Base-by-base conservation (phyloP, 192 early-diverging fungal species). In the Backusella mclennaniae region DNA sequence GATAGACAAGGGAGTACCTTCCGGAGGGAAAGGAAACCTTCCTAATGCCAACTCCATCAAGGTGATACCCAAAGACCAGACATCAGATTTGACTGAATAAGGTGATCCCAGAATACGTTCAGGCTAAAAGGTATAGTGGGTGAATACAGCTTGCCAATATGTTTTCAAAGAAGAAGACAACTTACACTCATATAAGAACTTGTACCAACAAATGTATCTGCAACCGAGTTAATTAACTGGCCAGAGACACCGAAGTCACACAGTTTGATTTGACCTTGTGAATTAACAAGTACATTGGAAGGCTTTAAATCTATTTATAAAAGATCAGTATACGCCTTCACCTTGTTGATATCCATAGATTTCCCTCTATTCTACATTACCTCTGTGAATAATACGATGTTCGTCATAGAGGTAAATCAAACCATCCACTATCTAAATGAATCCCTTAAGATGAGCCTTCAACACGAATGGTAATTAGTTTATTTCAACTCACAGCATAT, bases 231-330 rank as follows among this genome's bases (percentile, higher is more conserved):
- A 74, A 93, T 89, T 73, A 97, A 84, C 82, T 96, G 90, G 70
- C 94, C 94, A 69, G 93, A 95, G 31, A 99, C 96, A 35, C 98
- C 98, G 88, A 95, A 95, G 80, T 95, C 93, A 83, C 90, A 92
- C 33, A 94, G 86, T 80, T 95, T 95, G 83, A 94, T 92, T 74
- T 90, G 88, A 11, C 94, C 93, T 35, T 84, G 80, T 71, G 91
- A 93, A 83, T 95, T 94, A 76, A 95, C 89, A 73, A 95, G 86
- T 36, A 95, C 91, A 77, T 95, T 95, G 52, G 92, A 94, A n/a
- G 93, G 94, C 81, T 95, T 95, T 72, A 95, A 86, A 74, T 95
- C 93, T 91, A 75, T 12, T 63, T 26, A 14, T 4, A 42, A 6
- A 33, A 41, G 17, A 46, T n/a, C 17, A 67, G 15, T 19, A 11